Base-by-base conservation (phyloP, 2,329 filamentous ascomycete genomes). In the Pseudocercospora crystallina region DNA sequence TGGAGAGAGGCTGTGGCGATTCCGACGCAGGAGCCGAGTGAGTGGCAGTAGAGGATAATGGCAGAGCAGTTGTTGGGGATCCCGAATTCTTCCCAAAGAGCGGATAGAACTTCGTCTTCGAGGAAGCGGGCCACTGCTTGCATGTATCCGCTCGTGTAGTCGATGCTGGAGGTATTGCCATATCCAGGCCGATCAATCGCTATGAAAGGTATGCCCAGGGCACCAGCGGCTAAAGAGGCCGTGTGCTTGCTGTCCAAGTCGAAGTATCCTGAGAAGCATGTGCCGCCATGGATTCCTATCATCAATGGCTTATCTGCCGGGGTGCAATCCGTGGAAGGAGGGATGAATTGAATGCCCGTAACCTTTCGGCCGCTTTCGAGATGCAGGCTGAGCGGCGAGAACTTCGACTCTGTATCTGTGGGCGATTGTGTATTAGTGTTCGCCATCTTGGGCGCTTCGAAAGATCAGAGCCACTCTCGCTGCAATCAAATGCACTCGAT, bases 231-330 rank as follows among this genome's bases (percentile, higher is more conserved):
- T 12, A 41, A 5, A 8, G 39, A 31, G 11, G 39, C 39, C 5
- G 39, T 41, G 11, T 14, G 39, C 29, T 41, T 29, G n/a, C 9
- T 29, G 20, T 41, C 39, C 39, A 41, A n/a, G 20, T 41, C 39
- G 20, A 20, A 41, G 20, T 41, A 41, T 12, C 39, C 39, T 5
- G 39, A 41, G n/a, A 41, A 41, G 20, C 39, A 41, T 2, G 39
- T 41, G 13, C 20, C 39, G 39, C 39, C 39, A 13, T 41, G 39
- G 20, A 41, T 12, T 41, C 20, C 39, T 13, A 41, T 26, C 4
- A 41, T 41, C 39, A 41, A 41, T 26, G 39, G 39, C 39, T 41
- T 41, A 11, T 14, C 31, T 17, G 13, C n/a, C 12, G 39, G 39
- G 20, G n/a, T 13, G 20, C n/a, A 41, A 10, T 30, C 14, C 8